Conservation (phyloP, 2,329 filamentous ascomycete species). For the Cladosporium sp. region DNA sequence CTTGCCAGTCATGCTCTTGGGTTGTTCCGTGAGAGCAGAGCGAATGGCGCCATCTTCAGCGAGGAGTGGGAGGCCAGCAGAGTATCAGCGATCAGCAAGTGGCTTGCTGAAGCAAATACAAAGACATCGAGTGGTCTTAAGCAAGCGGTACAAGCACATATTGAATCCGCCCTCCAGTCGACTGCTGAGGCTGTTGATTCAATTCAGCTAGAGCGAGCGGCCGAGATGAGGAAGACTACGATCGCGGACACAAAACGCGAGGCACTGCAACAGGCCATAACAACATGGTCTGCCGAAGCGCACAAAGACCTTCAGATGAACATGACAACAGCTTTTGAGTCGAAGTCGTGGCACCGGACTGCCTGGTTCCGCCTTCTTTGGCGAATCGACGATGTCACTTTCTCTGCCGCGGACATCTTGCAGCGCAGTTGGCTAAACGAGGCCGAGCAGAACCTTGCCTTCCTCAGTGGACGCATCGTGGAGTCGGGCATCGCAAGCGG, state of each 20-base stretch:
- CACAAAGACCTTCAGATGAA: constrained; percentile 80
- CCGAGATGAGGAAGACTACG: constrained; percentile 18
- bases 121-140: constrained; percentile 51
- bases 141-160: constrained; percentile 60
- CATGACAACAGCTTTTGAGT: constrained; percentile 71
- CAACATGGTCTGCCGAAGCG: constrained; percentile 71
- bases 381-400: constrained; percentile 85
- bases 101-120: constrained; percentile 29
- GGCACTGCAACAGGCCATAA: constrained; percentile 56
- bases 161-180: constrained; percentile 58
- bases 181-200: constrained; percentile 2
- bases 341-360: constrained; percentile 72
- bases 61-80: constrained; percentile 32
- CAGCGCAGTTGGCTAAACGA: constrained; percentile 70
- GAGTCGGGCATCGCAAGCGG: constrained; percentile 52
- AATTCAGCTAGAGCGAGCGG: background rate
- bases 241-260: constrained; percentile 39
- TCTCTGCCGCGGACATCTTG: constrained; percentile 76
- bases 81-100: constrained; percentile 23
- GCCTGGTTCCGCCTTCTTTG: constrained; percentile 95
- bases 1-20: constrained; percentile 60
- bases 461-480: constrained; percentile 70
- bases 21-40: constrained; percentile 29
- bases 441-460: constrained; percentile 78
- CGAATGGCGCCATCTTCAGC: constrained; percentile 32